These are phyloP conservation scores for Musa troglodytarum DNA, from an alignment of 176 grass and related monocot genomes.

Conservation along the genomic window DNA sequence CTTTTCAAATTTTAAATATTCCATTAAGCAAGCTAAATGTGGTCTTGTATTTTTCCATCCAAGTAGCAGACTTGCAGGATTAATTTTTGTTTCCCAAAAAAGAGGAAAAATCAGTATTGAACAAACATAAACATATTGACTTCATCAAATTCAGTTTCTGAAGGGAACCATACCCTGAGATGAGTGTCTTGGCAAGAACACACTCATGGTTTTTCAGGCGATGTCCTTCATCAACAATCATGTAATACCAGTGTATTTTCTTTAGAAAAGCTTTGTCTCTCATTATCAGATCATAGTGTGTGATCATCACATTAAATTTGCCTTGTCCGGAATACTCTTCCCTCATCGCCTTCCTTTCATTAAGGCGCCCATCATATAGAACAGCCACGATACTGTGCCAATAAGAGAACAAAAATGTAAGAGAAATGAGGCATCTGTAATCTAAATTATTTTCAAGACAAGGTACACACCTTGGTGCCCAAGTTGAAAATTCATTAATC, in stretches of 20 bases:
- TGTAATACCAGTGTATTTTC: slow-evolving; percentile 94
- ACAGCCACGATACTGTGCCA: slow-evolving; percentile 57
- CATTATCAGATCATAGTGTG: slow-evolving; percentile 98
- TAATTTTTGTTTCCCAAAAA: too few species aligned
- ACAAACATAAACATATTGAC: neutral
- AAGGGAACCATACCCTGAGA: slow-evolving; percentile 52
- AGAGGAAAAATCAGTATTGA: neutral
- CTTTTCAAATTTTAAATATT: too few species aligned
- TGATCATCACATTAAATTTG: slow-evolving; percentile 91
- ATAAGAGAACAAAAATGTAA: slow-evolving; percentile 7
- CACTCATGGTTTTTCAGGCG: slow-evolving; percentile 99
- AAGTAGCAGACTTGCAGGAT: too few species aligned
- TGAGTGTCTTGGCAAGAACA: slow-evolving; percentile 79
- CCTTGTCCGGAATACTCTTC: slow-evolving; percentile 63
- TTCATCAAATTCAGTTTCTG: slow-evolving; percentile 41
- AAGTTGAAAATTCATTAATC: slow-evolving; percentile 87
- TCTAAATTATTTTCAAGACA: neutral
- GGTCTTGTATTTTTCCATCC: too few species aligned
- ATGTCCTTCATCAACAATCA: slow-evolving; percentile 98
- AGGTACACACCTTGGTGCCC: slow-evolving; percentile 67
- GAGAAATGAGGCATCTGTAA: neutral
- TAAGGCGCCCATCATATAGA: slow-evolving; percentile 93
- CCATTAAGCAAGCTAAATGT: too few species aligned
- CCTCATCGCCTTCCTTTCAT: slow-evolving; percentile 81
- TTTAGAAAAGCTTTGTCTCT: slow-evolving; percentile 97